Conservation (phyloP, 192 early-diverging fungal species). For the Spizellomyces punctatus region DNA sequence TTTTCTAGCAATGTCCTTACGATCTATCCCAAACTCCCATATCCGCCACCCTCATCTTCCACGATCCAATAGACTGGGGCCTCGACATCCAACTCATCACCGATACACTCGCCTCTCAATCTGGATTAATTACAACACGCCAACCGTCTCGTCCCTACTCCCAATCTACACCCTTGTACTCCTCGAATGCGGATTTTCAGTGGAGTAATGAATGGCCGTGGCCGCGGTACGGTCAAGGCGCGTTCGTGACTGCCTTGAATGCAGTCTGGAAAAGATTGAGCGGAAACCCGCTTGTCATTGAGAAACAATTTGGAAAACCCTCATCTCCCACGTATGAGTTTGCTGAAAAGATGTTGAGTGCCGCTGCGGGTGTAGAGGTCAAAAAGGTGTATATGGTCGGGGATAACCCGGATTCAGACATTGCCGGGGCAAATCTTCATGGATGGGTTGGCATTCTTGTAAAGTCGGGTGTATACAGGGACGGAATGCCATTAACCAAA, state of each 20-base stretch:
- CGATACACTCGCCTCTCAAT: slow-evolving; percentile 5
- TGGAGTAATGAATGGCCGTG: slow-evolving; percentile 10
- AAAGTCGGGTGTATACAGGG: slow-evolving; percentile 18
- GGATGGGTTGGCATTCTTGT: slow-evolving; percentile 24
- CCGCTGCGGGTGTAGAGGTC: not conserved
- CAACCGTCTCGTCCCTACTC: not conserved
- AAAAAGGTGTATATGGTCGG: slow-evolving; percentile 20
- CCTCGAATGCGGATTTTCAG: slow-evolving; percentile 15
- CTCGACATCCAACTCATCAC: slow-evolving; percentile 31
- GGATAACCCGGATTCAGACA: slow-evolving; percentile 28
- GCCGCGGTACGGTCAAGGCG: slow-evolving; percentile 28
- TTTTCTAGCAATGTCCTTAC: not conserved
- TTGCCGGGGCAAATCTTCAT: slow-evolving; percentile 18
- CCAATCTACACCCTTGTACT: slow-evolving; percentile 17
- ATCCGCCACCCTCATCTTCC: slow-evolving; percentile 21
- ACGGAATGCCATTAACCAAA: not conserved
- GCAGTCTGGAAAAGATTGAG: slow-evolving; percentile 19
- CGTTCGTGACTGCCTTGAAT: slow-evolving; percentile 11
- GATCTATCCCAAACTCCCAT: slow-evolving; percentile 14
- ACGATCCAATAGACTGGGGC: slow-evolving; percentile 30
- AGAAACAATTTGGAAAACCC: slow-evolving; percentile 29
- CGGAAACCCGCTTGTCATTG: not conserved
- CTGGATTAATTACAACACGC: slow-evolving; percentile 14
- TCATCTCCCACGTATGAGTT: slow-evolving; percentile 9
- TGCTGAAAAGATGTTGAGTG: slow-evolving; percentile 14